Base-by-base conservation (phyloP, 345 rosid genomes). In the Pelargonium nanum region DNA sequence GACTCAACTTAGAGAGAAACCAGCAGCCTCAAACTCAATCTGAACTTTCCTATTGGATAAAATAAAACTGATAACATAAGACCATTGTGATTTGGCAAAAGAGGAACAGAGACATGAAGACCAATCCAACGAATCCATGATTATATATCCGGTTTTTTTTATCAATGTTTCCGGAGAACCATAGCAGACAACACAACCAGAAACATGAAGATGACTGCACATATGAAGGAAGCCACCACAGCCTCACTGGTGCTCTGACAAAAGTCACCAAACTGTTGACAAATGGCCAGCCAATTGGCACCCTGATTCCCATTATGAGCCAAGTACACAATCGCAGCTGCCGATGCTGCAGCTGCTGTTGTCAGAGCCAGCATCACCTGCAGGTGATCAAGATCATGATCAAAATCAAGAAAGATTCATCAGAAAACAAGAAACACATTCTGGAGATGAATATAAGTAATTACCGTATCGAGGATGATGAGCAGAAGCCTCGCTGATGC, bases 251-350 rank as follows among this genome's bases (percentile, higher is more conserved):
- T 63, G n/a, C 59, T 53, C 67, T 70, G 74, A 70, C 86, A 84
- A 55, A 68, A 84, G 52, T 79, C 64, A 2, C 54, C 65, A 19
- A 76, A 80, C 55, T 84, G 86, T 50, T 67, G 78, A 53, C 89
- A 84, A 12, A 84, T 75, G 1, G 89, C 59, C 0, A 66, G 59
- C 86, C 89, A 84, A 4, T 79, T 80, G 0, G 85, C 50, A 28
- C 55, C 62, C 12, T 70, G 24, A 54, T 75, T 81, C 19, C 89
- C 89, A 19, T 62, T 65, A 24, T 84, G 85, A 51, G 89, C 83
- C 54, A 81, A 53, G 66, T 76, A 76, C 34, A 76, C 67, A 0
- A 75, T 64, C 3, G 81, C 63, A 6, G 80, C 76, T 20, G 83
- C 72, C 2, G 80, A 65, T 0, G 81, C 59, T 6, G 80, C 86